Evolutionary conservation across 768 basidiomycete species (phyloP).

Genomic region (Austroboletus eburneus): DNA sequence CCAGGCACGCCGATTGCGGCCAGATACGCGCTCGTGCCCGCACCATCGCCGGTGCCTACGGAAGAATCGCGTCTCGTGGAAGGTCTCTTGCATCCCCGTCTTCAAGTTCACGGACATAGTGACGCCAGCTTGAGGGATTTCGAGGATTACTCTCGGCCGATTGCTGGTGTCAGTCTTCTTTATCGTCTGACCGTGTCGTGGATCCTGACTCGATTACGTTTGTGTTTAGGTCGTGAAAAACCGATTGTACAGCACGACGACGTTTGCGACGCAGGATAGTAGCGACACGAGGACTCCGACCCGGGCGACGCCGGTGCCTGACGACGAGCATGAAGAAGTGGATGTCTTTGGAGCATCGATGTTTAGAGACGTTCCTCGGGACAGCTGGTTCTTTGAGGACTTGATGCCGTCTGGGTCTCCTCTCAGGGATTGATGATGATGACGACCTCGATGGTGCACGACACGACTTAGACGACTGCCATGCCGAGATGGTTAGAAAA

Average conservation of each 20-base stretch:
- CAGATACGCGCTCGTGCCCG: constrained; percentile 1
- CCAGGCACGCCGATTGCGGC: constrained; percentile 1
- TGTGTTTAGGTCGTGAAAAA: constrained; percentile 27
- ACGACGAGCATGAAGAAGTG: constrained; percentile 2
- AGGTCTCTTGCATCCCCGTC: constrained; percentile 30
- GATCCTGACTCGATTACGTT: constrained; percentile 1
- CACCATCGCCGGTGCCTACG: constrained; percentile 24
- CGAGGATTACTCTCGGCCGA: constrained; percentile 32
- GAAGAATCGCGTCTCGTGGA: constrained; percentile 24
- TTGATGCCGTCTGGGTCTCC: background rate
- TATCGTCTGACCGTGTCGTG: background rate
- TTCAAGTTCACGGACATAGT: constrained; percentile 21
- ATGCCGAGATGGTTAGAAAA: background rate
- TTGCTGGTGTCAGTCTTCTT: constrained; percentile 24
- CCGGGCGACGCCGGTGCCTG: constrained; percentile 4
- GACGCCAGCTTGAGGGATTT: constrained; percentile 29
- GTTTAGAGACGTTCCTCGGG: background rate
- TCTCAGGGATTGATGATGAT: background rate
- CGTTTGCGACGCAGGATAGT: constrained; percentile 29
- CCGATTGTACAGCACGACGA: constrained; percentile 29
- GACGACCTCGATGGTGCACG: too few relatives aligned
- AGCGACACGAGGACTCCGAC: constrained; percentile 8
- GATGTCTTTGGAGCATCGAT: constrained; percentile 13
- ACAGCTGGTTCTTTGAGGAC: constrained; percentile 12
- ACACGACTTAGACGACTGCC: constrained; percentile 1